These are phyloP conservation scores for Pilatotrama ljubarskyi DNA, from an alignment of 768 basidiomycete species.

Conservation along the genomic window DNA sequence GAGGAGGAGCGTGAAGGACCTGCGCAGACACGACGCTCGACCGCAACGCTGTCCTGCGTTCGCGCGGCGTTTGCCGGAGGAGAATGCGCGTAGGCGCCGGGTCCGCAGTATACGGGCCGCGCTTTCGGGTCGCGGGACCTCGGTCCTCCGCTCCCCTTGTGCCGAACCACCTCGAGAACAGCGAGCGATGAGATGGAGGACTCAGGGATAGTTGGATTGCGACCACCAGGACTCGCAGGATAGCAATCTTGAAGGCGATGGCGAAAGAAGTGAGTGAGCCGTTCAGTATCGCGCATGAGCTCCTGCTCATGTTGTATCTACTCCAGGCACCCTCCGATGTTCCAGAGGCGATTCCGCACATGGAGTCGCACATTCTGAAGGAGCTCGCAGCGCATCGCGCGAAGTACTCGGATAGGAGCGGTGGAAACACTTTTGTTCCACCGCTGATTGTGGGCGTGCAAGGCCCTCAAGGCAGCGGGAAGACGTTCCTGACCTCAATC, in stretches of 20 bases:
- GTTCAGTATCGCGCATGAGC: not conserved
- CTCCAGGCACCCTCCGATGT: not conserved
- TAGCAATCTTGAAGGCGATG: slow-evolving; percentile 1
- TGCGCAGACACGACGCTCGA: not conserved
- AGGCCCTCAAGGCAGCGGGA: slow-evolving; percentile 94
- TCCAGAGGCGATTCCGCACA: slow-evolving; percentile 38
- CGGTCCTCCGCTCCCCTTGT: not conserved
- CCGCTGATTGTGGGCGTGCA: slow-evolving; percentile 88
- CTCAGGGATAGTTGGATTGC: too few relatives aligned
- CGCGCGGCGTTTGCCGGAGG: slow-evolving; percentile 10
- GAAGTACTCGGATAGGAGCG: not conserved
- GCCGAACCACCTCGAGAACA: not conserved
- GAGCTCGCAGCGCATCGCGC: slow-evolving; percentile 37
- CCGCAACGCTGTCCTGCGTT: slow-evolving; percentile 2
- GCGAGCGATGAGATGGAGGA: not conserved
- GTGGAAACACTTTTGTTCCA: slow-evolving; percentile 6
- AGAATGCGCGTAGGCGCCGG: not conserved
- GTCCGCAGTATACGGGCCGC: not conserved
- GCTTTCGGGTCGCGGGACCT: not conserved
- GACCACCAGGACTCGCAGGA: not conserved
- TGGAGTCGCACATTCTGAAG: slow-evolving; percentile 40
- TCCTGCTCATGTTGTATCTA: not conserved
- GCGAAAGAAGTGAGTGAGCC: not conserved
- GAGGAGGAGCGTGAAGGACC: not conserved
- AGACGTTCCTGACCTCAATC: slow-evolving; percentile 73